Evolutionary conservation across 441 rosid species (phyloP), one percentile per base, ranked within the genome.

Genomic region (Rhodomyrtus psidioides): DNA sequence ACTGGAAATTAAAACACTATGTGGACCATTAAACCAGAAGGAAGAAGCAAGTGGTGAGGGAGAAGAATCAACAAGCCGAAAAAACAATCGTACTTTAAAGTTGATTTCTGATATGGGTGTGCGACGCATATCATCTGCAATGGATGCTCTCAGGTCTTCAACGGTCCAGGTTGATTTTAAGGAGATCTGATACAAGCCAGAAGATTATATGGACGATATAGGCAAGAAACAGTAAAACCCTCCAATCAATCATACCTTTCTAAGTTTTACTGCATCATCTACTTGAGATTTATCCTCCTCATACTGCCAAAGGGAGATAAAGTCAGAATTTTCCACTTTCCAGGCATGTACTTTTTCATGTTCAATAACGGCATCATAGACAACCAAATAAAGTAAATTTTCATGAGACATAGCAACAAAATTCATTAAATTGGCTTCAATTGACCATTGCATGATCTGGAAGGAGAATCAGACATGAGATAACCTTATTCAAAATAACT

Each of bases 241-340:
- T 54, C 44, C 27, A 21, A 86, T 55, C 83, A 51, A 82, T 82
- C 84, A 82, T 86, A 93, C 97, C 94, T 92, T 94, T 90, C 90
- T 91, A 81, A 91, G 84, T 88, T 93, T 94, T 89, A 92, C 88
- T 83, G 91, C 87, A 88, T 91, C 96, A 86, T 94, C 93, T 86
- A 94, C 87, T 86, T 91, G 92, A 86, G 89, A 87, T 88, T 93
- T 94, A 88, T 93, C 93, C 70, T 91, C 94, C 46, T 93, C 92
- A 86, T 92, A 86, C 97, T 94, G 94, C 86, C 84, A 59, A 82
- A 76, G 70, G 83, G 34, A 82, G 49, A 82, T 60, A 14, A 46
- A 46, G 84, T 85, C 57, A 85, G 84, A 83, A 55, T n/a, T 13
- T 87, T 49, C 83, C 87, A 54, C 19, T 51, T 58, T 76, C 88